Evolutionary conservation across 805 yeast species (phyloP).

Genomic region (Yamadazyma philogaea): DNA sequence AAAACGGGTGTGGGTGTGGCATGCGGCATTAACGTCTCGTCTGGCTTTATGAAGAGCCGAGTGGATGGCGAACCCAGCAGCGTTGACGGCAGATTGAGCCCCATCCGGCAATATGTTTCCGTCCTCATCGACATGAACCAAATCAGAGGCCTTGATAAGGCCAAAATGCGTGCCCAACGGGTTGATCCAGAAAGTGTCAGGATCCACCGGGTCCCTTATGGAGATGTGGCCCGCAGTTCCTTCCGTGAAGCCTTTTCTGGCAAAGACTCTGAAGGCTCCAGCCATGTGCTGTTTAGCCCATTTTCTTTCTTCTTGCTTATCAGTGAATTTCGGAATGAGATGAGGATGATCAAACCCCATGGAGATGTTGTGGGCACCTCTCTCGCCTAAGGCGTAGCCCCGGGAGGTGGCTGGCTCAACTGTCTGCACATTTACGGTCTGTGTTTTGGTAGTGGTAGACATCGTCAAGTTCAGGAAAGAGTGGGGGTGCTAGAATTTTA

Average conservation of each 20-base stretch:
- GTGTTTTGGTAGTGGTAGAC: conserved; percentile 7
- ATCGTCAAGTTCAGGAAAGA: background rate
- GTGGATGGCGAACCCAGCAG: conserved; percentile 43
- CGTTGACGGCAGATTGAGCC: conserved; percentile 35
- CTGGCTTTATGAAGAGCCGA: conserved; percentile 37
- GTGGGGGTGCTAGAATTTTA: background rate
- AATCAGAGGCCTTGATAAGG: conserved; percentile 35
- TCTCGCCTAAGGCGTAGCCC: conserved; percentile 44
- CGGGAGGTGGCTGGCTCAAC: conserved; percentile 12
- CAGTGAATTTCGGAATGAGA: conserved; percentile 51
- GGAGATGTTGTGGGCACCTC: conserved; percentile 60
- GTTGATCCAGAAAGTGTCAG: conserved; percentile 84
- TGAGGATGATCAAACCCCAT: conserved; percentile 42
- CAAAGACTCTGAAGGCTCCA: conserved; percentile 78
- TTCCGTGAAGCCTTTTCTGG: conserved; percentile 71
- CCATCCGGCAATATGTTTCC: conserved; percentile 41
- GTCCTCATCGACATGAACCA: conserved; percentile 37
- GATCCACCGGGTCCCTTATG: conserved; percentile 77
- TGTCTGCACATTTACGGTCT: background rate
- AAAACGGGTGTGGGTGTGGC: conserved; percentile 39
- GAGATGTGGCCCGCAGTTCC: conserved; percentile 88
- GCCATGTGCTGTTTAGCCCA: conserved; percentile 74
- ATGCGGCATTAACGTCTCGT: conserved; percentile 40
- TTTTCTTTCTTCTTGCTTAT: conserved; percentile 47
- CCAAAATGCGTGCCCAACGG: conserved; percentile 78